Base-by-base conservation (phyloP, 805 yeast genomes). In the Teunomyces cretensis region DNA sequence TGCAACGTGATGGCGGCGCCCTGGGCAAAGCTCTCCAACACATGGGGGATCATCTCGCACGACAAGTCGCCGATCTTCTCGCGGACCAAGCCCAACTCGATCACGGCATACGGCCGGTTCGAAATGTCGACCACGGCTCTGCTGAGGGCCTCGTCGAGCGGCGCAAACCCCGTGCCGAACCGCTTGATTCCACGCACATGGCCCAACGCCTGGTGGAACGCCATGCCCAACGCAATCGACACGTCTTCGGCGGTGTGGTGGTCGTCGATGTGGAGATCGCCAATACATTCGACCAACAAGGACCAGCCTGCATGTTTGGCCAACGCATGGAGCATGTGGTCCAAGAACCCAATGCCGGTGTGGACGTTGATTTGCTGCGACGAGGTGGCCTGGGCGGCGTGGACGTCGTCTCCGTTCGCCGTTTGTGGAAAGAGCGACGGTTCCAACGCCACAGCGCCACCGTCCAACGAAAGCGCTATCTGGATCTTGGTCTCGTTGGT, bases 221-320 rank as follows among this genome's bases (percentile, higher is more conserved):
- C 94, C 57, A 74, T 73, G 7, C 99, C 99, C 28, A 94, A 70
- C 1, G 97, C 90, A 55, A 94, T 88, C 37, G 92, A 97, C 51
- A 89, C 88, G 68, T 94, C 99, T 66, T 94, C 99, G 4, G 96
- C 86, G 1, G 96, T 83, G 68, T 94, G 99, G 65, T 94, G 99
- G 67, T 94, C 99, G 65, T 94, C 99, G 44, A 94, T 91, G 65
- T 90, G 95, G 55, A 90, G 72, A 64, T 94, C 99, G 37, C 99
- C 99, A 47, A 85, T 79, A 67, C 98, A 92, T 61, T 86, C 96
- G 14, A 94, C 78, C 28, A 88, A 74, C 46, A 94, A 62, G 9
- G 96, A 88, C 99, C 98, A 94, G 13, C 98, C 98, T 1, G 96
- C 75, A 67, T 94, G 99, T 61, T 94, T 94, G 32, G 98, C 97